phyloP scores from a whole-genome alignment of 495 filamentous ascomycete genomes.

The Paragyromitra xinjiangensis region DNA sequence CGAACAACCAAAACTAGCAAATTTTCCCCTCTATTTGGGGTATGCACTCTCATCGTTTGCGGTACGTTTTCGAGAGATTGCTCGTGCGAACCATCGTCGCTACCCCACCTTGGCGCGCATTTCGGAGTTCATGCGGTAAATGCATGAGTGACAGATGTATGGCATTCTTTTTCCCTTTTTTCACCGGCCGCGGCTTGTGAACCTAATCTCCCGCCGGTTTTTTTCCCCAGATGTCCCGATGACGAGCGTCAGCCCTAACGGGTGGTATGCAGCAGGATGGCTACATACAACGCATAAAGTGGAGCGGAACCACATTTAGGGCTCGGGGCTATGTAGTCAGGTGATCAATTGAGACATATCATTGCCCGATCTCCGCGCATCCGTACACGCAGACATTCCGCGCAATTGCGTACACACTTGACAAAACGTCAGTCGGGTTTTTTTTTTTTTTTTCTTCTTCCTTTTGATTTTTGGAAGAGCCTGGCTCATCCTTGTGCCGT shows the following conservation, averaged over 20 bases:
- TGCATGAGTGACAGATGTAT: constrained; percentile 12
- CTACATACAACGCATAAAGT: neutral
- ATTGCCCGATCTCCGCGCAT: constrained; percentile 18
- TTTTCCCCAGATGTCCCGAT: constrained; percentile 22
- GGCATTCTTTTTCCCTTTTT: constrained; percentile 1
- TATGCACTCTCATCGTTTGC: constrained; percentile 6
- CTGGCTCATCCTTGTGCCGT: neutral
- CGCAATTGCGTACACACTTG: neutral
- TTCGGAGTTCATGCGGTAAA: constrained; percentile 8
- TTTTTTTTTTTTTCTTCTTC: neutral
- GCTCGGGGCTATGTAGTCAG: constrained; percentile 3
- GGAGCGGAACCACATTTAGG: neutral
- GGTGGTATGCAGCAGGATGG: constrained; percentile 28
- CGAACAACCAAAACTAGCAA: neutral
- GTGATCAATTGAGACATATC: neutral
- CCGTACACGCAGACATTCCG: neutral
- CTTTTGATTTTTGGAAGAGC: neutral
- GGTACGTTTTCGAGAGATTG: constrained; percentile 9
- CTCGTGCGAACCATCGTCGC: neutral
- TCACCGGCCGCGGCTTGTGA: constrained; percentile 9
- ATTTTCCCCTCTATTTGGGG: neutral
- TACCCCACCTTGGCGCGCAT: constrained; percentile 16
- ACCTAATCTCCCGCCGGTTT: constrained; percentile 19
- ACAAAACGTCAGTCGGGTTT: neutral
- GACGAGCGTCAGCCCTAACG: constrained; percentile 24